phyloP scores from a whole-genome alignment of 73 alveolate genomes.

The Diophrys sp. region DNA sequence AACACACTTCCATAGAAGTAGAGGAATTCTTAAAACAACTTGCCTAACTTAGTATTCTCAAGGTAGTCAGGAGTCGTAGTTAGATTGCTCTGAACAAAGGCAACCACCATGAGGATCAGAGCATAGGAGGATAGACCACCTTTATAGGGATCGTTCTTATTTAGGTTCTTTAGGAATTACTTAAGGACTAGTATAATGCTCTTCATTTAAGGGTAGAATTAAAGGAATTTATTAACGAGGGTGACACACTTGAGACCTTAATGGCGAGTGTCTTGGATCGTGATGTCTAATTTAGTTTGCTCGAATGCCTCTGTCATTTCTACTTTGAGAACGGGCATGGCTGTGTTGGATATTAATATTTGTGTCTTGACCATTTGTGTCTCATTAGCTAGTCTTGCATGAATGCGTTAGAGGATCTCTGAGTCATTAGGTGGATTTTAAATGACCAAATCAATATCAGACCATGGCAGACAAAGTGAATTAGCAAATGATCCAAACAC shows the following conservation, averaged over 20 bases:
- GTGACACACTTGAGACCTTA: slow-evolving; percentile 75
- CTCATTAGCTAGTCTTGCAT: background rate
- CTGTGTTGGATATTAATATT: no score
- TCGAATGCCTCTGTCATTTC: slow-evolving; percentile 45
- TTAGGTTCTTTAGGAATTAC: slow-evolving; percentile 33
- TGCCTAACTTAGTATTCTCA: background rate
- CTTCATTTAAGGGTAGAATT: slow-evolving; percentile 22
- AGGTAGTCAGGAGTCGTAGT: background rate
- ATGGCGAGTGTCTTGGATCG: slow-evolving; percentile 60
- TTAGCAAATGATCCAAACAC: slow-evolving; percentile 82
- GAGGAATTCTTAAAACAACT: background rate
- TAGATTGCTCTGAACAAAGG: slow-evolving; percentile 6
- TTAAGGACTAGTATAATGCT: slow-evolving; percentile 50
- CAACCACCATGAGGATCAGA: slow-evolving; percentile 47
- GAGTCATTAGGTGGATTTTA: background rate
- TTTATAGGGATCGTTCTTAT: slow-evolving; percentile 49
- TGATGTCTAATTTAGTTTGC: slow-evolving; percentile 51
- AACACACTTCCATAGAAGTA: slow-evolving; percentile 5
- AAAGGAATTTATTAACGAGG: slow-evolving; percentile 21
- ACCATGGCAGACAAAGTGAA: slow-evolving; percentile 73
- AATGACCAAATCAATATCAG: slow-evolving; percentile 80
- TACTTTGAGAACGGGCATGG: slow-evolving; percentile 78
- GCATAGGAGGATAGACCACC: slow-evolving; percentile 66
- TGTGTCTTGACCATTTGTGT: background rate
- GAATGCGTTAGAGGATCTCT: background rate